These are phyloP conservation scores for Maudiozyma turicensis DNA, from an alignment of 805 yeast species.

Conservation along the genomic window DNA sequence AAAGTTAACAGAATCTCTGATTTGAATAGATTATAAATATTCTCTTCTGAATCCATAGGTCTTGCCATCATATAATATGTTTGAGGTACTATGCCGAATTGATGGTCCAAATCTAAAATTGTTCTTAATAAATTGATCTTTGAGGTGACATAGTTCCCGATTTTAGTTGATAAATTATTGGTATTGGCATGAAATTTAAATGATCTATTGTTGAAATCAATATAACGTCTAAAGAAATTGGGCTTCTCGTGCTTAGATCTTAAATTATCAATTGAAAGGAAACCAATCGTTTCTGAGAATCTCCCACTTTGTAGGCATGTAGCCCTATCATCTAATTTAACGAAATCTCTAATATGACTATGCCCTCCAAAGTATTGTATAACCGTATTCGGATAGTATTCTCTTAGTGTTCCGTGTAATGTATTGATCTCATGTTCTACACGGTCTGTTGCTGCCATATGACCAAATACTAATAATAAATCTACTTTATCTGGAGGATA, in stretches of 20 bases:
- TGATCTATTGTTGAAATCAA: conserved; percentile 72
- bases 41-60: conserved; percentile 48
- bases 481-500: conserved; percentile 43
- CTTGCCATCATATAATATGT: conserved; percentile 61
- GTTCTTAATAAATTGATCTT: conserved; percentile 36
- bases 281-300: conserved; percentile 90
- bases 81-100: conserved; percentile 56
- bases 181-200: conserved; percentile 50
- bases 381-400: conserved; percentile 46
- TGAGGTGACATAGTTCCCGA: conserved; percentile 43
- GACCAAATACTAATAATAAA: conserved; percentile 63
- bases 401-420: conserved; percentile 40
- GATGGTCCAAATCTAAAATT: conserved; percentile 42
- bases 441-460: conserved; percentile 51
- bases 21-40: conserved; percentile 51
- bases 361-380: conserved; percentile 94
- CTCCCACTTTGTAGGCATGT: conserved; percentile 89
- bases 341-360: conserved; percentile 82
- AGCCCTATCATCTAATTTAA: conserved; percentile 51
- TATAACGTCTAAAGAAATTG: conserved; percentile 51
- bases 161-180: conserved; percentile 40
- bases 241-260: conserved; percentile 13
- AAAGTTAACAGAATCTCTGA: conserved; percentile 41
- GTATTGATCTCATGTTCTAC: conserved; percentile 28
- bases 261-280: conserved; percentile 46